A percentile compares a stretch with the other conserved stretches of the same genome.
These are phyloP conservation scores for Aspergillus ruber DNA, from an alignment of 2,329 filamentous ascomycete genomes.

Conservation along the genomic window DNA sequence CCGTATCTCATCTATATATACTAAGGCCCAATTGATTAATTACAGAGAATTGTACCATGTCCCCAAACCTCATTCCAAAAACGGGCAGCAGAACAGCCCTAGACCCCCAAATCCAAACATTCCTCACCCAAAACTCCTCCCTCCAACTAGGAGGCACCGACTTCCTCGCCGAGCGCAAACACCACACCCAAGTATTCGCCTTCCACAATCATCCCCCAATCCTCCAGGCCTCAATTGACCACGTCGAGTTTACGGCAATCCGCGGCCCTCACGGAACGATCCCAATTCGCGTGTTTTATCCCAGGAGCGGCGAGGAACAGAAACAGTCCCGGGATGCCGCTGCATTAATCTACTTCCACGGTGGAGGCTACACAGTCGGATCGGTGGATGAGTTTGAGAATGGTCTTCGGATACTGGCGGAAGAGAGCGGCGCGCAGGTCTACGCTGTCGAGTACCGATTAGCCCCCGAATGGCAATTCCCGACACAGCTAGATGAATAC, in stretches of 20 bases:
- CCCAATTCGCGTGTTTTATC: constrained; percentile 29
- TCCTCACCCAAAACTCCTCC: not conserved
- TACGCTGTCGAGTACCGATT: constrained; percentile 31
- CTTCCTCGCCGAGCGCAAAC: not conserved
- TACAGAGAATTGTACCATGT: not conserved
- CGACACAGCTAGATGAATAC: constrained; percentile 30
- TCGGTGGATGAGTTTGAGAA: constrained; percentile 36
- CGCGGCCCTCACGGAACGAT: constrained; percentile 29
- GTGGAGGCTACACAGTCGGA: constrained; percentile 34
- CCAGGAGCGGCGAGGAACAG: constrained; percentile 3
- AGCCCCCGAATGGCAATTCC: constrained; percentile 27
- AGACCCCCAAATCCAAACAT: not conserved
- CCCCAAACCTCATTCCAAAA: not conserved
- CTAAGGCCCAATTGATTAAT: too few relatives aligned
- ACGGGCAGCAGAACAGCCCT: not conserved
- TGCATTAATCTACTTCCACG: constrained; percentile 33
- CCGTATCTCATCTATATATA: too few relatives aligned
- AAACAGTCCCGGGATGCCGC: constrained; percentile 11
- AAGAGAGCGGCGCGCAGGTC: constrained; percentile 19
- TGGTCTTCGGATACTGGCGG: constrained; percentile 26
- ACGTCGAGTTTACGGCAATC: constrained; percentile 27
- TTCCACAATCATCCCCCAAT: not conserved
- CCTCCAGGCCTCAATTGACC: constrained; percentile 17
- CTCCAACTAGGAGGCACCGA: not conserved
- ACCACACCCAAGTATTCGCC: not conserved